Conservation (phyloP, 2,329 filamentous ascomycete genomes). For the Fusarium sp. region DNA sequence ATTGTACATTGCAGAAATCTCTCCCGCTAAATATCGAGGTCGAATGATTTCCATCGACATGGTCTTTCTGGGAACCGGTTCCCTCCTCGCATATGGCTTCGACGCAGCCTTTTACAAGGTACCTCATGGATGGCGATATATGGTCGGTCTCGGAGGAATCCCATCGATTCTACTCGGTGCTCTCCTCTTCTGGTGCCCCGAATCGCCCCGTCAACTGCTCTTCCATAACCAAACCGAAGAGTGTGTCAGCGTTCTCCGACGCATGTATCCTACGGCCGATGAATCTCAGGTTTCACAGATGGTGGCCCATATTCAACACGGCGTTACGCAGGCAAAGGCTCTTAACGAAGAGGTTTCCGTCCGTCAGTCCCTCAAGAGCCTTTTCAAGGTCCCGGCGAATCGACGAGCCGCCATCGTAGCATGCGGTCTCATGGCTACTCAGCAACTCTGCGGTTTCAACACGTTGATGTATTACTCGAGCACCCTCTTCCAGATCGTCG, state of each 20-base stretch:
- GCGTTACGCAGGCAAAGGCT: constrained; percentile 23
- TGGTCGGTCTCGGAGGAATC: constrained; percentile 30
- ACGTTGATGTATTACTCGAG: constrained; percentile 40
- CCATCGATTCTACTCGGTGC: constrained; percentile 32
- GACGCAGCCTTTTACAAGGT: constrained; percentile 49
- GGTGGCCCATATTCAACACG: constrained; percentile 23
- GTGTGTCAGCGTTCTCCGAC: constrained; percentile 35
- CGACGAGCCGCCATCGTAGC: constrained; percentile 52
- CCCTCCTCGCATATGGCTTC: constrained; percentile 37
- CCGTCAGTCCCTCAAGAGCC: constrained; percentile 10
- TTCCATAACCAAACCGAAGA: constrained; percentile 46
- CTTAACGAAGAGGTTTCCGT: constrained; percentile 29
- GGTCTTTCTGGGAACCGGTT: constrained; percentile 36
- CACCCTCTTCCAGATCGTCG: constrained; percentile 36
- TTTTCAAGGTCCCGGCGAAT: constrained; percentile 35
- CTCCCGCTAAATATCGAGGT: constrained; percentile 36
- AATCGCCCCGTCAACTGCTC: constrained; percentile 36
- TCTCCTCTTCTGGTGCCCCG: constrained; percentile 32
- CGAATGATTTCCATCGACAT: constrained; percentile 41
- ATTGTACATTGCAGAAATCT: constrained; percentile 42
- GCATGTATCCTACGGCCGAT: constrained; percentile 25
- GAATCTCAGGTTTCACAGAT: constrained; percentile 45
- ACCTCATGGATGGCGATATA: constrained; percentile 38
- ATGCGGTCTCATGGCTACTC: constrained; percentile 55
- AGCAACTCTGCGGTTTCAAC: constrained; percentile 39